Percentiles rank a stretch among this genome's conserved stretches.
These are phyloP conservation scores for Populus hybrid DNA, from an alignment of 441 rosid genomes.

Conservation along the genomic window DNA sequence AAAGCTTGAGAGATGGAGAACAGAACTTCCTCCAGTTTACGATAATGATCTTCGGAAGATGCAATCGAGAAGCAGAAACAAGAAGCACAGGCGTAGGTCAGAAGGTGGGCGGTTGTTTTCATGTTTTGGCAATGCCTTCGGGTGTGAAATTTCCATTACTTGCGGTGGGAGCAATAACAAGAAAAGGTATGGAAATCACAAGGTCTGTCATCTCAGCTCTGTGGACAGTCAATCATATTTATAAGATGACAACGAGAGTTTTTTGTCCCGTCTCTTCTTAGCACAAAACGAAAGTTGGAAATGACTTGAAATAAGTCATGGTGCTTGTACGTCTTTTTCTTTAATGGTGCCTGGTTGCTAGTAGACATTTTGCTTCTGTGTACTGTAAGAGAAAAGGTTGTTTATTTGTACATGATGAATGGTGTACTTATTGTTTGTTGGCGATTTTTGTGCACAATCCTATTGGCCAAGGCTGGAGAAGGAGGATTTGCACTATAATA, in stretches of 20 bases:
- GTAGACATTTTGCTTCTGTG: no score
- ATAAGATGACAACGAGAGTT: neutral
- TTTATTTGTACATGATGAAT: neutral
- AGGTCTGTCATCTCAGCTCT: constrained; percentile 50
- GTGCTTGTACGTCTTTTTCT: neutral
- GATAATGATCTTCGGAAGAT: constrained; percentile 15
- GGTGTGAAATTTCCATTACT: constrained; percentile 74
- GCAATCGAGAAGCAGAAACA: constrained; percentile 18
- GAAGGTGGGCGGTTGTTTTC: constrained; percentile 57
- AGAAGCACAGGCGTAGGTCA: constrained; percentile 22
- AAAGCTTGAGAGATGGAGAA: constrained; percentile 71
- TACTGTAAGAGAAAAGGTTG: neutral
- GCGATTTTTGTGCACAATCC: no score
- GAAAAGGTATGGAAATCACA: constrained; percentile 27
- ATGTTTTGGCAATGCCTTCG: constrained; percentile 58
- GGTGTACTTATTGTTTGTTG: no score
- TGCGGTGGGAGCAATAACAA: constrained; percentile 53
- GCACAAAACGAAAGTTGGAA: neutral
- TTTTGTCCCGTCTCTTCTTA: neutral
- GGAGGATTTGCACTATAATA: no score
- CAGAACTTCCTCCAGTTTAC: constrained; percentile 42
- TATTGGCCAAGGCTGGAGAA: no score
- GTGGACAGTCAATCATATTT: constrained; percentile 32
- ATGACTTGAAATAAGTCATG: neutral
- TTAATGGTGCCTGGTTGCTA: no score